Evolutionary conservation across 495 filamentous ascomycete genomes (phyloP), one percentile per base, ranked within the genome.

Genomic region (Lepraria neglecta): DNA sequence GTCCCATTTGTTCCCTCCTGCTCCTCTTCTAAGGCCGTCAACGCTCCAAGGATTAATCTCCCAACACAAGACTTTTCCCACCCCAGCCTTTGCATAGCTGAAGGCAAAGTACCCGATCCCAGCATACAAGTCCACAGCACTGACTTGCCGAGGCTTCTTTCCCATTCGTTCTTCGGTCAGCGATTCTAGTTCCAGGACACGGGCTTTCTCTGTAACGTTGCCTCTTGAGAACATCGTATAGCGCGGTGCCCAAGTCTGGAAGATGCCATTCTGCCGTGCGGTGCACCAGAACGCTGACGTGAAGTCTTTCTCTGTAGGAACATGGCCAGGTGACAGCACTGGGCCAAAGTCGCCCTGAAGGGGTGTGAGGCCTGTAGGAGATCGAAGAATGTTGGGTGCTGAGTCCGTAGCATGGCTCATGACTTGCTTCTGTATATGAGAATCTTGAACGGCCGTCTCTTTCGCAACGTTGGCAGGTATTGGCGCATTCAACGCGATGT

Each of bases 101-200:
- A 96, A 92, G 17, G 87, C 81, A 71, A 96, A 97, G 71, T 97
- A 97, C 2, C 92, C 92, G 62, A 97, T 95, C 0, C 92, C 92
- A 3, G 88, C 88, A 76, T 92, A 96, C 65, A 97, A 73, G 70
- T 97, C 92, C 0, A 94, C 83, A 0, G 88, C 89, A 55, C 75
- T 77, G 19, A 72, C 73, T 10, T 74, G 61, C 2, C 46, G 21
- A 10, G 27, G 38, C 21, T n/a, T 1, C 12, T 35, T 60, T 69
- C 70, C 6, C 58, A 71, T 4, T 63, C 60, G 6, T 9, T 38
- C 47, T 10, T 30, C 7, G 19, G 56, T 59, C 68, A 68, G 70
- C 69, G 31, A 75, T 56, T 27, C 70, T 4, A 67, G 33, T 2
- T 43, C 30, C 30, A 92, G 71, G 1, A 97, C 71, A 11, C 92